Conservation (phyloP, 805 yeast species). For the Wickerhamiella azyma region DNA sequence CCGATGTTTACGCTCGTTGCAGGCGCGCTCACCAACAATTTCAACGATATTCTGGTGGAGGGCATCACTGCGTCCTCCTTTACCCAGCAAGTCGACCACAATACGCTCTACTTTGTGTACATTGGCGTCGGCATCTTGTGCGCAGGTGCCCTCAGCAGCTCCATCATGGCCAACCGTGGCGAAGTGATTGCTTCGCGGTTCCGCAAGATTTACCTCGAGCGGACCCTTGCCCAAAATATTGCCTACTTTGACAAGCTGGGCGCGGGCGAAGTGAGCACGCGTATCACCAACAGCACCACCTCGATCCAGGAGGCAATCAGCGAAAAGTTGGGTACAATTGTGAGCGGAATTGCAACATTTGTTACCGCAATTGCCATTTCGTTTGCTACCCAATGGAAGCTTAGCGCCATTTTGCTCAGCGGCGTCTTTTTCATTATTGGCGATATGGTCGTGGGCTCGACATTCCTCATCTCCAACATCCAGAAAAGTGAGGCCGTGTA, state of each 20-base stretch:
- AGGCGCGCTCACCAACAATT: conserved; percentile 28
- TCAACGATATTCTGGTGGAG: conserved; percentile 17
- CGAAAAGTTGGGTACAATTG: conserved; percentile 29
- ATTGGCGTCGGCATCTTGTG: conserved; percentile 28
- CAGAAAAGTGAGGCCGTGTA: conserved; percentile 17
- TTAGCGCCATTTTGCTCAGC: conserved; percentile 26
- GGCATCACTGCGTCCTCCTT: conserved; percentile 20
- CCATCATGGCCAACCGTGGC: conserved; percentile 28
- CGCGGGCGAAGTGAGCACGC: conserved; percentile 31
- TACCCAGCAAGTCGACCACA: conserved; percentile 25
- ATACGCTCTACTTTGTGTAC: conserved; percentile 30
- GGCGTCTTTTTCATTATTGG: conserved; percentile 24
- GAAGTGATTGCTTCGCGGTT: conserved; percentile 31
- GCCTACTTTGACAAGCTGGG: conserved; percentile 32
- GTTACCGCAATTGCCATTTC: conserved; percentile 26
- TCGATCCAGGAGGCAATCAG: conserved; percentile 31
- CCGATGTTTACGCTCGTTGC: conserved; percentile 31
- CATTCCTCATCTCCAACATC: conserved; percentile 23
- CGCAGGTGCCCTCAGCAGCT: conserved; percentile 24
- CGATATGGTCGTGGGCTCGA: conserved; percentile 23
- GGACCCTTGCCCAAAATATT: conserved; percentile 29
- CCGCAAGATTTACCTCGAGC: conserved; percentile 26
- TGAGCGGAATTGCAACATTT: conserved; percentile 29
- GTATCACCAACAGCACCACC: conserved; percentile 30
- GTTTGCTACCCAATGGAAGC: conserved; percentile 26